Evolutionary conservation across 441 rosid genomes (phyloP).

Genomic region (Manihot esculenta): DNA sequence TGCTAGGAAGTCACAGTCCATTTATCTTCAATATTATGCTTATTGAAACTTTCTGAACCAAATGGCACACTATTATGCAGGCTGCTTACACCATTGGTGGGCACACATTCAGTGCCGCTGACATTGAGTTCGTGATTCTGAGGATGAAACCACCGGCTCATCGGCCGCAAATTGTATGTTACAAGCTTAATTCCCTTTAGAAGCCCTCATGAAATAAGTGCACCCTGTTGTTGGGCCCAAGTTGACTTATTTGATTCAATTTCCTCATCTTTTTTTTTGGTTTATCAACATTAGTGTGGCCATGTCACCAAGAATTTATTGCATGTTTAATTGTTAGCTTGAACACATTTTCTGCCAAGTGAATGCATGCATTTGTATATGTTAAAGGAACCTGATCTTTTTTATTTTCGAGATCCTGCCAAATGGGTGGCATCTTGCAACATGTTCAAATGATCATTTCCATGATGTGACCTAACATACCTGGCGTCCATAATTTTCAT

Average conservation of each 20-base stretch:
- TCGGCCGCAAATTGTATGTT: constrained; percentile 61
- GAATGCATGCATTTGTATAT: not conserved
- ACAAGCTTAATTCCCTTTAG: constrained; percentile 3
- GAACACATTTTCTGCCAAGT: not conserved
- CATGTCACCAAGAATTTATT: not conserved
- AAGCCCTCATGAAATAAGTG: not conserved
- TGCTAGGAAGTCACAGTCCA: not conserved
- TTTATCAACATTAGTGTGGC: not conserved
- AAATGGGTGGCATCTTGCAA: too few relatives aligned
- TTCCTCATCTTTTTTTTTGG: constrained; percentile 11
- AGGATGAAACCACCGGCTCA: constrained; percentile 67
- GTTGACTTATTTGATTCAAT: constrained; percentile 3
- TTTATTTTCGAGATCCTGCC: constrained; percentile 4
- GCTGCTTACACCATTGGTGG: constrained; percentile 71
- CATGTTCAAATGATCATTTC: constrained; percentile 20
- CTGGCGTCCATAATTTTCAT: constrained; percentile 14
- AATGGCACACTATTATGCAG: constrained; percentile 35
- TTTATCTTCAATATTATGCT: not conserved
- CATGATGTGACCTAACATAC: not conserved
- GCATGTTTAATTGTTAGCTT: not conserved
- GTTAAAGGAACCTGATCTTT: not conserved
- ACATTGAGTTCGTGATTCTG: constrained; percentile 56
- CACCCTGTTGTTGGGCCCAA: not conserved
- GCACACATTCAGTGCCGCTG: constrained; percentile 57
- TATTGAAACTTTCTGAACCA: constrained; percentile 18